Conservation (phyloP, 2,329 filamentous ascomycete species). For the Berkeleyomyces rouxiae region DNA sequence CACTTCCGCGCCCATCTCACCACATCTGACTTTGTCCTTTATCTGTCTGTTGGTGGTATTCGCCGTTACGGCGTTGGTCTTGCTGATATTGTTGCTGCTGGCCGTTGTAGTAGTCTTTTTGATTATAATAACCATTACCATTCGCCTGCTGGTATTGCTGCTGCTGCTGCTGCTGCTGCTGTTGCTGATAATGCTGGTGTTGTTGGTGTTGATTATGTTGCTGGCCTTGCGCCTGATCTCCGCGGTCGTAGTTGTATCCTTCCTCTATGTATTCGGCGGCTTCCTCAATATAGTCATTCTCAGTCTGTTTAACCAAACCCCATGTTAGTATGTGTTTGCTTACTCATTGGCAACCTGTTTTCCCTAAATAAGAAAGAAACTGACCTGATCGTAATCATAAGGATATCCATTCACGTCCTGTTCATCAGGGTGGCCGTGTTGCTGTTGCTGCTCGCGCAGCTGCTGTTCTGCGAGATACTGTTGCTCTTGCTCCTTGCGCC, state of each 20-base stretch:
- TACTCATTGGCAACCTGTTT: not conserved
- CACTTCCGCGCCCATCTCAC: not conserved
- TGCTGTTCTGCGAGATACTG: slow-evolving; percentile 32
- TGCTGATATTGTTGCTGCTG: not conserved
- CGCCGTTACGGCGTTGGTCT: not conserved
- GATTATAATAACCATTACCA: not conserved
- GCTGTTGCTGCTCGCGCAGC: slow-evolving; percentile 26
- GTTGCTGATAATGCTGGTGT: not conserved
- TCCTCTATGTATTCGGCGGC: slow-evolving; percentile 34
- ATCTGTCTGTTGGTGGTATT: not conserved
- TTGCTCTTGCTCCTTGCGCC: slow-evolving; percentile 33
- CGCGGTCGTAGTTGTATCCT: slow-evolving; percentile 31
- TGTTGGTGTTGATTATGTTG: not conserved
- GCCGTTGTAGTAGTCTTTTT: slow-evolving; percentile 7
- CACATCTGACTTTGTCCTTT: slow-evolving; percentile 12
- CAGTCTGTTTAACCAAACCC: slow-evolving; percentile 21
- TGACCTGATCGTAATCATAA: slow-evolving; percentile 36
- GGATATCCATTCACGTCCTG: slow-evolving; percentile 32
- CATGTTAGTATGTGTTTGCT: not conserved
- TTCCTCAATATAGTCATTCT: slow-evolving; percentile 31
- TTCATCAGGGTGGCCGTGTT: slow-evolving; percentile 19
- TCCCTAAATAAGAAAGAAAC: slow-evolving; percentile 16
- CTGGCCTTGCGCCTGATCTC: slow-evolving; percentile 2
- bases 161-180: not conserved
- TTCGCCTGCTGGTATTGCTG: not conserved